Evolutionary conservation across 2,329 filamentous ascomycete species (phyloP).

Genomic region (Stagonosporopsis cucurbitacearum): DNA sequence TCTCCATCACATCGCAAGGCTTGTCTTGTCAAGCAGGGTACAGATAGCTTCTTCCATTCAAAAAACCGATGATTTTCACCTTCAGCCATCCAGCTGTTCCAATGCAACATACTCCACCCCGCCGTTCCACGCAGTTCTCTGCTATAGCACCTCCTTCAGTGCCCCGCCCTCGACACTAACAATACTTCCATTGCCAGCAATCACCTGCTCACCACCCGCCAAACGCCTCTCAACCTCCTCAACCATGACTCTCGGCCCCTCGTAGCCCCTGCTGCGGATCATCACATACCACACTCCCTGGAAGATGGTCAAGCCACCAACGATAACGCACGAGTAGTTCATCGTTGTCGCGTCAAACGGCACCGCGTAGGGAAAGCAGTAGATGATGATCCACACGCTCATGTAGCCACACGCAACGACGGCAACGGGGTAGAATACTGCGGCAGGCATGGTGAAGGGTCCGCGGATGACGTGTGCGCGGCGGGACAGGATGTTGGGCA

Average conservation of each 20-base stretch:
- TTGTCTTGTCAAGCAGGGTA: background rate
- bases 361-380: conserved; percentile 61
- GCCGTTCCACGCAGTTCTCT: background rate
- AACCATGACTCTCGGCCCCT: conserved; percentile 43
- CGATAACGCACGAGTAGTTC: conserved; percentile 63
- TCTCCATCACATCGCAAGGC: too few relatives aligned
- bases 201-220: conserved; percentile 17
- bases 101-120: background rate
- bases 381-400: conserved; percentile 66
- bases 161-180: background rate
- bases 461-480: conserved; percentile 59
- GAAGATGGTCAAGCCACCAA: conserved; percentile 59
- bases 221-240: conserved; percentile 29
- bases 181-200: conserved; percentile 1
- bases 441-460: conserved; percentile 61
- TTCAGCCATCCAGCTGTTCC: background rate
- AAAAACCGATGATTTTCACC: too few relatives aligned
- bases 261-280: conserved; percentile 49
- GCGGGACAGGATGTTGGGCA: conserved; percentile 55
- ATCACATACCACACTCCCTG: conserved; percentile 54
- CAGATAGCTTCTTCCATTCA: background rate
- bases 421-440: conserved; percentile 57
- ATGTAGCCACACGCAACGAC: conserved; percentile 64
- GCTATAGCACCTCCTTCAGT: conserved; percentile 9
- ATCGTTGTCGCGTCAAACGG: conserved; percentile 56